Base-by-base conservation (phyloP, 495 filamentous ascomycete genomes). In the Amniculicola lignicola region DNA sequence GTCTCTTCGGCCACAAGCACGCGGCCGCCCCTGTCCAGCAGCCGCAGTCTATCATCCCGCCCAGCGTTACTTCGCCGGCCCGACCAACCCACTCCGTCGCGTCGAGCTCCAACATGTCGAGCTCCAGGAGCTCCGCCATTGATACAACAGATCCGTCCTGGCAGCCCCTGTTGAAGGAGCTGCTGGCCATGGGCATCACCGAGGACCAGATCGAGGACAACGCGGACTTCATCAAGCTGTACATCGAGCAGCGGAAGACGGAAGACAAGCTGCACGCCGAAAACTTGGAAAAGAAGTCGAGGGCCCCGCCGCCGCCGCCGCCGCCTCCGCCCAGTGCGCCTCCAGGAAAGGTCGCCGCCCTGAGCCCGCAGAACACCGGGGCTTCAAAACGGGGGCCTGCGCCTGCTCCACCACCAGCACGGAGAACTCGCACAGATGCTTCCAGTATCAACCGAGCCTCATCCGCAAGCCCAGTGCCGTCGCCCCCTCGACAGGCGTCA, bases 191-290 rank as follows among this genome's bases (percentile, higher is more conserved):
- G 84, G 93, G 92, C 2, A 88, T 96, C 38, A 94, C 88, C 1
- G 87, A 93, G 63, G 92, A 96, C 65, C 85, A 93, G 61, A 93
- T 97, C 51, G 84, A 82, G 48, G 87, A 94, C 51, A 91, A 96
- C 64, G 86, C 90, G 35, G 92, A 95, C 47, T 97, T 96, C 62
- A 98, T 97, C 69, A 89, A 92, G 69, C 77, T 83, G 15, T 98
- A 93, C 64, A 85, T 96, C 61, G 85, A 85, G 59, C 79, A 93
- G 68, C 82, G 89, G 62, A 87, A 92, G 68, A 78, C 78, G 24
- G 76, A 77, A 62, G 72, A 72, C 59, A 72, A 61, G 33, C 60
- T 71, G 9, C 54, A 63, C 15, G 55, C 57, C 25, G 68, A 69
- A 55, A 62, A 63, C 18, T 64, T 70, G 16, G 72, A 81, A 36